Percentiles rank a stretch among this genome's conserved stretches.
phyloP scores from a whole-genome alignment of 108 stramenopile genomes.

The Epipyxis sp. region DNA sequence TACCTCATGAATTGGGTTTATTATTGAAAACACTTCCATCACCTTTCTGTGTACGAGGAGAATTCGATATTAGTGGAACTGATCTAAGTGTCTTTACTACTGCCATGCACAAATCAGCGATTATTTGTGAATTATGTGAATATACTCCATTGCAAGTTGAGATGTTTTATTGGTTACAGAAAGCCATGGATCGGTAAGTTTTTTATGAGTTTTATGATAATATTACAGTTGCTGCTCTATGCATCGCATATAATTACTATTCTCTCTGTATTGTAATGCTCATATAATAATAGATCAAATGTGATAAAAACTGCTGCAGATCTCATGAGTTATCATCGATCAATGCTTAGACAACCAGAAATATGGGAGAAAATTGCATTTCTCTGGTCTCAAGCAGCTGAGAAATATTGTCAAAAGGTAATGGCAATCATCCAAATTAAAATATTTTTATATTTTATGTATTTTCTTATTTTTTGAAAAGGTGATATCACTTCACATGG shows the following conservation, averaged over 20 bases:
- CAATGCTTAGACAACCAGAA: too few relatives aligned
- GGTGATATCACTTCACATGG: neutral
- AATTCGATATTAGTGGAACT: slow-evolving; percentile 8
- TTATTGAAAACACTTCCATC: neutral
- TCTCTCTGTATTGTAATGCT: too few relatives aligned
- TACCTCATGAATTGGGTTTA: slow-evolving; percentile 26
- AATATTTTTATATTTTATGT: neutral
- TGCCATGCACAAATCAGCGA: neutral
- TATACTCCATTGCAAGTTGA: slow-evolving; percentile 4
- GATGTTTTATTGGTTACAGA: slow-evolving; percentile 14
- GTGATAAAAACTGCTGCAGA: neutral
- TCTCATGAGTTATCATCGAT: neutral
- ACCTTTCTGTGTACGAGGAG: neutral
- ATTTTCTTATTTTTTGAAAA: neutral
- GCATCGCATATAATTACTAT: too few relatives aligned
- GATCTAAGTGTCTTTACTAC: neutral
- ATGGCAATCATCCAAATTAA: neutral
- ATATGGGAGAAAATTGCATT: slow-evolving; percentile 11
- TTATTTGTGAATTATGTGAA: neutral
- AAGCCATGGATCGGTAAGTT: neutral
- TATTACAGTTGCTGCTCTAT: too few relatives aligned
- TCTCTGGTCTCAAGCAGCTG: slow-evolving; percentile 22
- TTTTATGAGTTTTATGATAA: too few relatives aligned
- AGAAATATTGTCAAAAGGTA: slow-evolving; percentile 21
- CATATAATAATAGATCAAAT: too few relatives aligned